These are phyloP conservation scores for Funneliformis mosseae DNA, from an alignment of 192 early-diverging fungal species.

Conservation along the genomic window DNA sequence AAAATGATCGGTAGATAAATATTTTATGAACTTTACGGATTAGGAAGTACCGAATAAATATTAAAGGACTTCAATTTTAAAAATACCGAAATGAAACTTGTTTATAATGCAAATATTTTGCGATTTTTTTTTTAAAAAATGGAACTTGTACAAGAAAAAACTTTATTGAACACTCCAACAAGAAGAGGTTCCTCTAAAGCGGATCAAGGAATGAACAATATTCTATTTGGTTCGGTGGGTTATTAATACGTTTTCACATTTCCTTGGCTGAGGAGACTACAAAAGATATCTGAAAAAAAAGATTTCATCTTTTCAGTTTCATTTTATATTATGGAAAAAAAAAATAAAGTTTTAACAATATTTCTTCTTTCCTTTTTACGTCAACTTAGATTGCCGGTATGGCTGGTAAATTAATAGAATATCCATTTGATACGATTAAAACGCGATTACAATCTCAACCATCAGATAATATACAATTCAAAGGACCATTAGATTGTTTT, in stretches of 20 bases:
- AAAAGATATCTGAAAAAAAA: neutral
- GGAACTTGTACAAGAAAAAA: too few species aligned
- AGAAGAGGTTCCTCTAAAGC: neutral
- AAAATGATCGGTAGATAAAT: too few species aligned
- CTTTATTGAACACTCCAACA: too few species aligned
- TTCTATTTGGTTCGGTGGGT: conserved; percentile 26
- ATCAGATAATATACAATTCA: conserved; percentile 60
- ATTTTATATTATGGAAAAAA: neutral
- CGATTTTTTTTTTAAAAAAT: too few species aligned
- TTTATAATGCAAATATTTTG: too few species aligned
- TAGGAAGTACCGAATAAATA: too few species aligned
- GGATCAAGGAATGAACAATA: conserved; percentile 11
- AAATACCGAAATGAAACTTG: too few species aligned
- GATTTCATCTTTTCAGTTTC: too few species aligned
- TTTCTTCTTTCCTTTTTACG: neutral
- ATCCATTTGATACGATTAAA: conserved; percentile 94
- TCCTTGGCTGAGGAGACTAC: neutral
- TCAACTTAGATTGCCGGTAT: conserved; percentile 75
- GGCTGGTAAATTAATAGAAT: conserved; percentile 92
- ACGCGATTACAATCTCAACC: conserved; percentile 91
- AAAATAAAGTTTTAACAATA: neutral
- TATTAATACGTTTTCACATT: neutral
- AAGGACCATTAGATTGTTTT: conserved; percentile 83
- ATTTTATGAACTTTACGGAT: too few species aligned
- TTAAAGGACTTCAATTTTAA: too few species aligned